Percentiles rank a stretch among this genome's conserved stretches.
Conservation (phyloP, 805 yeast genomes). For the Naumovozyma dairenensis region DNA sequence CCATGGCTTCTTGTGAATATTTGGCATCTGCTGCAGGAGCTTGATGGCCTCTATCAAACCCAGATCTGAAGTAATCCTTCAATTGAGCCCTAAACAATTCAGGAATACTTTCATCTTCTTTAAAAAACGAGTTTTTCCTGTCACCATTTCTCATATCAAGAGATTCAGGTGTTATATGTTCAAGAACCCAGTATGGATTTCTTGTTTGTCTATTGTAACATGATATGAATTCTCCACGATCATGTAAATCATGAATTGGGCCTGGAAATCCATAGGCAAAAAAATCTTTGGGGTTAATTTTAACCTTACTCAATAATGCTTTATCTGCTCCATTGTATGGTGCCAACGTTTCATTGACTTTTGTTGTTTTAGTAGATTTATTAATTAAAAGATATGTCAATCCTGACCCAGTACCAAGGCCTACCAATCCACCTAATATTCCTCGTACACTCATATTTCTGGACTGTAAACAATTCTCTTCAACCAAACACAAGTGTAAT, state of each 20-base stretch:
- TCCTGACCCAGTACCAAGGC: conserved; percentile 5
- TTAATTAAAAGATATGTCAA: conserved; percentile 1
- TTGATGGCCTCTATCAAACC: conserved; percentile 94
- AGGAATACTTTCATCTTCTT: conserved; percentile 81
- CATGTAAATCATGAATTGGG: conserved; percentile 77
- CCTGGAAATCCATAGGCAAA: conserved; percentile 94
- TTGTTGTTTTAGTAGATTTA: background rate
- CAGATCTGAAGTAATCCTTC: conserved; percentile 85
- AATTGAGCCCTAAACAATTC: conserved; percentile 61
- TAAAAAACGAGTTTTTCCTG: conserved; percentile 71
- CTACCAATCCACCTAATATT: conserved; percentile 1
- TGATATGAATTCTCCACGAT: conserved; percentile 66
- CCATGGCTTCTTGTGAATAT: conserved; percentile 83
- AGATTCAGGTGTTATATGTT: conserved; percentile 75
- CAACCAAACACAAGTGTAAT: too few relatives aligned
- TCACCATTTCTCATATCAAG: conserved; percentile 50
- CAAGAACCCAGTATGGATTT: conserved; percentile 81
- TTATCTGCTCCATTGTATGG: conserved; percentile 5
- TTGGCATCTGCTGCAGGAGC: conserved; percentile 98
- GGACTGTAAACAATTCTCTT: background rate
- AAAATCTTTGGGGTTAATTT: conserved; percentile 57
- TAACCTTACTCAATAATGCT: conserved; percentile 25
- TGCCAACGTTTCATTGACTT: conserved; percentile 7
- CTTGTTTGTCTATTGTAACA: conserved; percentile 78
- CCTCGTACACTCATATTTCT: conserved; percentile 1